Percentiles rank a stretch among this genome's conserved stretches.
These are phyloP conservation scores for Phytophthora ramorum DNA, from an alignment of 352 stramenopile genomes.

Conservation along the genomic window DNA sequence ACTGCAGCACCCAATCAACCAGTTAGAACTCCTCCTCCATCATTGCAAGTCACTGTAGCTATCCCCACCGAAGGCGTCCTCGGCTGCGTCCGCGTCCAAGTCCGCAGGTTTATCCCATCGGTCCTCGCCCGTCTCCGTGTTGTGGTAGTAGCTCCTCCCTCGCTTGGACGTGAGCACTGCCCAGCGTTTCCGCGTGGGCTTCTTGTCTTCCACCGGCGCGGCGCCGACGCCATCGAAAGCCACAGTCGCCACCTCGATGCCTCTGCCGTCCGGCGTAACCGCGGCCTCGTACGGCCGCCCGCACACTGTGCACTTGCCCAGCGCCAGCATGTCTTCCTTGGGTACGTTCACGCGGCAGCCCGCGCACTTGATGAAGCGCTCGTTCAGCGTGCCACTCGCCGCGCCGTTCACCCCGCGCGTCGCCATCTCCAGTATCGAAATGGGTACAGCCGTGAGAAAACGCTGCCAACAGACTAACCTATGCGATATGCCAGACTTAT, in stretches of 20 bases:
- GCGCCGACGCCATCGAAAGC: conserved; percentile 35
- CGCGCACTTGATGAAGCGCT: conserved; percentile 82
- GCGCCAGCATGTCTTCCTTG: conserved; percentile 75
- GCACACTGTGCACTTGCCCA: conserved; percentile 72
- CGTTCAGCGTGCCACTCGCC: conserved; percentile 63
- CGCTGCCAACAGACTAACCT: not conserved
- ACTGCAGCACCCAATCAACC: conserved; percentile 42
- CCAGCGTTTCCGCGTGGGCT: conserved; percentile 61
- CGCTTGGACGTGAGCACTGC: conserved; percentile 67
- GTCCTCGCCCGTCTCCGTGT: conserved; percentile 83
- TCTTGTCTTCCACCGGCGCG: conserved; percentile 20
- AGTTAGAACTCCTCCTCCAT: not conserved
- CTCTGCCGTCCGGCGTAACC: conserved; percentile 30
- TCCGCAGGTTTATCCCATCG: conserved; percentile 77
- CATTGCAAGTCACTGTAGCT: not conserved
- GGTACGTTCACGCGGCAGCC: conserved; percentile 82
- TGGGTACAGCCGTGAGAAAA: not conserved
- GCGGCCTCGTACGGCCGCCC: conserved; percentile 47
- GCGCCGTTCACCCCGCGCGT: conserved; percentile 61
- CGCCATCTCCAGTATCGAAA: conserved; percentile 36
- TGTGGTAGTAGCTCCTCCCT: conserved; percentile 84
- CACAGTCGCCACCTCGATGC: conserved; percentile 44
- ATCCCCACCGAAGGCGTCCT: conserved; percentile 64
- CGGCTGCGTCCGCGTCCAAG: conserved; percentile 63
- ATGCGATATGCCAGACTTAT: conserved; percentile 21